phyloP scores from a whole-genome alignment of 768 basidiomycete species.

The Lenzites betulinus region DNA sequence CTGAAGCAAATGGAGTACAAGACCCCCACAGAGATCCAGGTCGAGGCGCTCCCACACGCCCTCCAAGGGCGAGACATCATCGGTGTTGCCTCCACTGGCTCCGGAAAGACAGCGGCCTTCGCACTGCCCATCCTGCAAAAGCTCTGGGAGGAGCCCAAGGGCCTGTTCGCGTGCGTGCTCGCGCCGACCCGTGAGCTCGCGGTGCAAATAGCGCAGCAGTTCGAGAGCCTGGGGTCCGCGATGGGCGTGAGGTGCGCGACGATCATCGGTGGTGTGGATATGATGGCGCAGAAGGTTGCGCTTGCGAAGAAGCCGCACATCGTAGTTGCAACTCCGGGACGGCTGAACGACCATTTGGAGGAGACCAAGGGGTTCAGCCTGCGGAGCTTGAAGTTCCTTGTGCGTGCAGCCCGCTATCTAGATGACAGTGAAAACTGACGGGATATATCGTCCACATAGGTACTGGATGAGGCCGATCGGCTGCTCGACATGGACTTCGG shows the following conservation, averaged over 20 bases:
- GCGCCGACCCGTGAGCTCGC: conserved; percentile 99
- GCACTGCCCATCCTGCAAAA: conserved; percentile 95
- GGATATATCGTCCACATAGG: conserved; percentile 47
- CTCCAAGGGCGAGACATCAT: conserved; percentile 94
- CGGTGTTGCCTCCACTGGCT: conserved; percentile 96
- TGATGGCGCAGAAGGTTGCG: conserved; percentile 86
- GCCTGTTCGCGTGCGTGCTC: conserved; percentile 89
- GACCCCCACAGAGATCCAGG: conserved; percentile 89
- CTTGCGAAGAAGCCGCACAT: conserved; percentile 94
- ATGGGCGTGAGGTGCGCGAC: conserved; percentile 92
- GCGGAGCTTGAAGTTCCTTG: conserved; percentile 83
- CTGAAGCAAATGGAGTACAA: conserved; percentile 81
- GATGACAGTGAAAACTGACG: too few species aligned
- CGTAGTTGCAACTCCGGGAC: conserved; percentile 93
- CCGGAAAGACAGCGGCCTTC: conserved; percentile 98
- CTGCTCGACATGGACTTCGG: conserved; percentile 97
- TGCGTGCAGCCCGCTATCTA: conserved; percentile 38
- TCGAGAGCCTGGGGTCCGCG: conserved; percentile 86
- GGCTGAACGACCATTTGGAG: conserved; percentile 91
- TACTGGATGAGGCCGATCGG: conserved; percentile 97
- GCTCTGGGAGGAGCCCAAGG: conserved; percentile 93
- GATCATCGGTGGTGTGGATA: conserved; percentile 95
- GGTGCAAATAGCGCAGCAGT: conserved; percentile 97
- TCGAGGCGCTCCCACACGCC: conserved; percentile 81
- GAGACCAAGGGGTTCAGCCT: conserved; percentile 97